Evolutionary conservation across 495 filamentous ascomycete species (phyloP).

Genomic region (Poronia punctata): DNA sequence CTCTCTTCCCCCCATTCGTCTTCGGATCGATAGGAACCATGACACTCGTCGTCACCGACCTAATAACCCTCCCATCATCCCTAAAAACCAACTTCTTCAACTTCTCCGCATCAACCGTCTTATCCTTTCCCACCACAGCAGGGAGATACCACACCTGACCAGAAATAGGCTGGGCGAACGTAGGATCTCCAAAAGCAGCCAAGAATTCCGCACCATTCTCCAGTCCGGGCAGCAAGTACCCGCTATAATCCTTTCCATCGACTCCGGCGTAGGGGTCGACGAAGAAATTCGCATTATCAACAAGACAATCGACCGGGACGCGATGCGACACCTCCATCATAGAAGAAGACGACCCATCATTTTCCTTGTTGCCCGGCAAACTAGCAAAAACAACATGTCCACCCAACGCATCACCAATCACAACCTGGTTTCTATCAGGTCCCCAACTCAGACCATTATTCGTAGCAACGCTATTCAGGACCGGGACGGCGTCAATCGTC

Average conservation of each 20-base stretch:
- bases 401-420: constrained; percentile 37
- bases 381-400: constrained; percentile 16
- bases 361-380: constrained; percentile 11
- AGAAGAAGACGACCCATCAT: no score
- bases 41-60: constrained; percentile 46
- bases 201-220: constrained; percentile 31
- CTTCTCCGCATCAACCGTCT: constrained; percentile 29
- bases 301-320: constrained; percentile 34
- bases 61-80: constrained; percentile 49
- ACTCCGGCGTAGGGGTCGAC: constrained; percentile 42
- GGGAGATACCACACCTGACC: constrained; percentile 41
- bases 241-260: constrained; percentile 53
- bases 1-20: constrained; percentile 29
- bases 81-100: constrained; percentile 42
- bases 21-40: constrained; percentile 46
- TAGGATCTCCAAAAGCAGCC: constrained; percentile 27
- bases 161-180: constrained; percentile 31
- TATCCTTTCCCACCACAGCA: constrained; percentile 11
- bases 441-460: constrained; percentile 55
- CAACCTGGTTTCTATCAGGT: constrained; percentile 40
- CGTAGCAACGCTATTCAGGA: constrained; percentile 37
- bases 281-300: constrained; percentile 56
- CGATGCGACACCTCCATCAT: constrained; percentile 38
- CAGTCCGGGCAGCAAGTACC: constrained; percentile 48
- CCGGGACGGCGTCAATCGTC: constrained; percentile 40